Evolutionary conservation across 2,329 filamentous ascomycete species (phyloP).

Genomic region (Botrytis cinerea): DNA sequence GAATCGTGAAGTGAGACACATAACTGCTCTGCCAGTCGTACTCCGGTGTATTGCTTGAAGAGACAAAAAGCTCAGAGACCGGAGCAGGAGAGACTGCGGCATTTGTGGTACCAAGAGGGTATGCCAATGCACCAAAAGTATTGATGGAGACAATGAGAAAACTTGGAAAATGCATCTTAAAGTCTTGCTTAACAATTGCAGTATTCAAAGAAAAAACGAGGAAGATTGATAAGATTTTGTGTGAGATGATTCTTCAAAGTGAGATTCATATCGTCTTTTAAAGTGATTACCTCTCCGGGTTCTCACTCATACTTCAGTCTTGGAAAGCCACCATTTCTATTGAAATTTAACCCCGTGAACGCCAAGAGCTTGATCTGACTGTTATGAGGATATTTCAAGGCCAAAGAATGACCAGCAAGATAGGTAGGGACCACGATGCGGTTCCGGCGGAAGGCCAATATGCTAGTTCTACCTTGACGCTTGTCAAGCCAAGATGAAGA

Average conservation of each 20-base stretch:
- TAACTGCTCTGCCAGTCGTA: not conserved
- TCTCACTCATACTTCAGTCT: not conserved
- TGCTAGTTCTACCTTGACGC: not conserved
- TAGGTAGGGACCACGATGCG: not conserved
- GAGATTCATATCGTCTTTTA: not conserved
- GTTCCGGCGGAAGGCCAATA: not conserved
- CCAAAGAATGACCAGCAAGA: not conserved
- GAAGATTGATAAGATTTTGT: not conserved
- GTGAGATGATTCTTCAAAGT: not conserved
- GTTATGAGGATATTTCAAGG: not conserved
- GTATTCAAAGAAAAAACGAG: not conserved
- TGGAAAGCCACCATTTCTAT: slow-evolving; percentile 2
- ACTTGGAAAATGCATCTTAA: not conserved
- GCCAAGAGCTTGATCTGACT: not conserved
- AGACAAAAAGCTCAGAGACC: not conserved
- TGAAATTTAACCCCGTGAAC: not conserved
- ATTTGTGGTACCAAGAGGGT: not conserved
- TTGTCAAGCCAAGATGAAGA: not conserved
- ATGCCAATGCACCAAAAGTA: slow-evolving; percentile 1
- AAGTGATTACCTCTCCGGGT: not conserved
- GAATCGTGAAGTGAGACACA: not conserved
- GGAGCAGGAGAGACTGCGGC: not conserved
- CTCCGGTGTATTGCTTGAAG: not conserved
- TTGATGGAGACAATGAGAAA: not conserved
- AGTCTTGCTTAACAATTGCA: not conserved